Base-by-base conservation (phyloP, 441 rosid species). In the Adansonia grandidieri region DNA sequence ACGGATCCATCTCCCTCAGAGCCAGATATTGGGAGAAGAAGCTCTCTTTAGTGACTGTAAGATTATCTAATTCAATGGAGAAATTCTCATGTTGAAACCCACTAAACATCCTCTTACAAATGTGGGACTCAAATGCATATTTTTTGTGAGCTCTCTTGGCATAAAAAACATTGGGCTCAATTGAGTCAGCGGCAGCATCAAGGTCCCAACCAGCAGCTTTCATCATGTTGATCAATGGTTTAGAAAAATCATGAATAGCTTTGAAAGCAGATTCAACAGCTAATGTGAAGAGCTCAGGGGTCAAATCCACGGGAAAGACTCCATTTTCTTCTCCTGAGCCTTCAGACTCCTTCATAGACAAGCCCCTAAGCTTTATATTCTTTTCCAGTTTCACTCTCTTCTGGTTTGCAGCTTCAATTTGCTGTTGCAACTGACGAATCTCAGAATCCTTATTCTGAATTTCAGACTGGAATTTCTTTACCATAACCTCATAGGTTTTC, bases 201-300 rank as follows among this genome's bases (percentile, higher is more conserved):
- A 95, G 97, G 87, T 95, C 99, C 98, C 99, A 92, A 68, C 97
- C 95, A 22, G 99, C 95, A 48, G 95, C 97, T 87, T 93, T 92
- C 97, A 96, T 92, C 98, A 96, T 93, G 86, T 93, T 93, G 81
- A 96, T 93, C 78, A 96, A 76, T 24, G 97, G 92, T 71, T 96
- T 93, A 5, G 97, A 92, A 81, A 93, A 96, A 88, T 91, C 98
- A 37, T 96, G 98, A 77, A 93, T 89, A 61, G 98, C 97, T 85
- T 84, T 89, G 64, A 77, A 88, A 73, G 99, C 89, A 75, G 91
- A 90, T 79, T 93, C 99, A 7, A 91, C 93, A 28, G 87, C 82
- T 22, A 92, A 83, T 10, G 80, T 79, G 80, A 90, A 92, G 71
- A 95, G 88, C 72, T 91, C 94, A 13, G 92, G 82, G 19, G 91